These are phyloP conservation scores for Angophora floribunda DNA, from an alignment of 345 rosid genomes.

Conservation along the genomic window DNA sequence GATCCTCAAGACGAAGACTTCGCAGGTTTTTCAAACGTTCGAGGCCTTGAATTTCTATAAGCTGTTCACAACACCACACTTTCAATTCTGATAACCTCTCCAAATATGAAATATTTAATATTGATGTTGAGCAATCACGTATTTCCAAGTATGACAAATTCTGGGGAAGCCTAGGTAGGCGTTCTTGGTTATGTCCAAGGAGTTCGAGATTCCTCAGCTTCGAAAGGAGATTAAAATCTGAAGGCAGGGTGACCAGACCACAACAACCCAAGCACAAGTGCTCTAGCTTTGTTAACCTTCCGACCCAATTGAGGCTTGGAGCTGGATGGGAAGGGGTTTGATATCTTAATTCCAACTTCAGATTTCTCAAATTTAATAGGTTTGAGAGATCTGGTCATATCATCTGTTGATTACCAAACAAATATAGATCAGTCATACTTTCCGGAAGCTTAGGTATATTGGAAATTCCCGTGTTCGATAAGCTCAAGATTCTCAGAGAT, in stretches of 20 bases:
- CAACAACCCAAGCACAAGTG: rapidly evolving
- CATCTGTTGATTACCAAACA: rapidly evolving
- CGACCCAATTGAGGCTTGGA: too few species aligned
- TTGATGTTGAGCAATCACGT: too few species aligned
- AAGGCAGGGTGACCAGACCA: too few species aligned
- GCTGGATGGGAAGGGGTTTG: too few species aligned
- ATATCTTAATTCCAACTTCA: rapidly evolving
- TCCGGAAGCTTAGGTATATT: too few species aligned
- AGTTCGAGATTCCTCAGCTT: rapidly evolving
- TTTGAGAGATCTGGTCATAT: too few species aligned
- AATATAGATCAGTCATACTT: too few species aligned
- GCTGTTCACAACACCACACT: rapidly evolving
- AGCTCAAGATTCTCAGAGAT: rapidly evolving
- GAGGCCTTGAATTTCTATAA: too few species aligned
- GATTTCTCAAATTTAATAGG: too few species aligned
- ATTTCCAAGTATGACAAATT: neutral
- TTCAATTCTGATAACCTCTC: neutral
- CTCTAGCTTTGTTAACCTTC: too few species aligned
- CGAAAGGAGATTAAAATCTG: too few species aligned
- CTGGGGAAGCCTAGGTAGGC: neutral
- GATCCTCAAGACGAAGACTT: rapidly evolving
- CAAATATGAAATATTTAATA: neutral
- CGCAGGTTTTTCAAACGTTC: neutral
- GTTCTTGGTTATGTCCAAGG: rapidly evolving
- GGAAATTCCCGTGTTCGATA: too few species aligned